Conservation (phyloP, 208 protist genomes). For the Leishmania martiniquensis region DNA sequence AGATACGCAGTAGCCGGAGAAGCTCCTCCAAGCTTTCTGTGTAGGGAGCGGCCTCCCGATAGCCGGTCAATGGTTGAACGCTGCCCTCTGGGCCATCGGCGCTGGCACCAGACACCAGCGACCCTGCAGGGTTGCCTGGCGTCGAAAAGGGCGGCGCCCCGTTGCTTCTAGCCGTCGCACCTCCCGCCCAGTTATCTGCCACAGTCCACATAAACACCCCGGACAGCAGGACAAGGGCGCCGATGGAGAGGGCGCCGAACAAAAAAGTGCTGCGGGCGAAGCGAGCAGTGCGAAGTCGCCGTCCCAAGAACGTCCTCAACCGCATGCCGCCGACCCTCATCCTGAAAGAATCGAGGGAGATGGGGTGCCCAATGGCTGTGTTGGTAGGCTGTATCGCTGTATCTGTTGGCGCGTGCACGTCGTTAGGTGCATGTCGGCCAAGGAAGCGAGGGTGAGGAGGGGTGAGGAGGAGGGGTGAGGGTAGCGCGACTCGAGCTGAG, state of each 20-base stretch:
- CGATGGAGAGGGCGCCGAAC: neutral
- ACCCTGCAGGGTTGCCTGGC: neutral
- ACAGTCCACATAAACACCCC: neutral
- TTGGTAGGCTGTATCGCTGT: neutral
- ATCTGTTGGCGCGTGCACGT: neutral
- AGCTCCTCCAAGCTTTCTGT: constrained; percentile 25
- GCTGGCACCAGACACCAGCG: neutral
- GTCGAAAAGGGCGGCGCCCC: neutral
- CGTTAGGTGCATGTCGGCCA: neutral
- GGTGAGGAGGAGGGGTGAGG: neutral
- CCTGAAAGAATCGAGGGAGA: neutral
- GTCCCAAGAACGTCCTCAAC: neutral
- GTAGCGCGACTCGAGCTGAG: neutral
- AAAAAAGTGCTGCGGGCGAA: neutral
- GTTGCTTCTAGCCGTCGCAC: neutral
- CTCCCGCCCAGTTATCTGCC: neutral
- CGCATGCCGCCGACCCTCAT: constrained; percentile 1
- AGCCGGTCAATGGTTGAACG: neutral
- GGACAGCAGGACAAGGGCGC: neutral
- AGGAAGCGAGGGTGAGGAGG: neutral
- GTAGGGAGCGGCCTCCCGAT: constrained; percentile 8
- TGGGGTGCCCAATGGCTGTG: neutral
- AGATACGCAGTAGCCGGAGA: constrained; percentile 20
- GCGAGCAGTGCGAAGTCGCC: constrained; percentile 15
- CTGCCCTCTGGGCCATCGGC: neutral